phyloP scores from a whole-genome alignment of 1,284 basidiomycete genomes.

The Puccinia hordei region DNA sequence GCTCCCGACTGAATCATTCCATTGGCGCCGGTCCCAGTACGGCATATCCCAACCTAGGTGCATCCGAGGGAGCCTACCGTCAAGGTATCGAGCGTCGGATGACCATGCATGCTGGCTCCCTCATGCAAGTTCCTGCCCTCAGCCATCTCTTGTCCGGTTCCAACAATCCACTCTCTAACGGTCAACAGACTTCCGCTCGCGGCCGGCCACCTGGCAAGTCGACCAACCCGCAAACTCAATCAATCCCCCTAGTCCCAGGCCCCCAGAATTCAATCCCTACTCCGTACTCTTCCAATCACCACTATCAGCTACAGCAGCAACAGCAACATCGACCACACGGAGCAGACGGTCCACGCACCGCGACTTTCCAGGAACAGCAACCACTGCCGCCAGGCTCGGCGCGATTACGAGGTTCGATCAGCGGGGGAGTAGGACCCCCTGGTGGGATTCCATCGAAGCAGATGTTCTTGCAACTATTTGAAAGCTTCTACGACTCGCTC shows the following conservation, averaged over 20 bases:
- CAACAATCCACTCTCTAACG: background rate
- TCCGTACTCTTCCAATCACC: background rate
- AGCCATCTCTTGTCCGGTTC: constrained; percentile 6
- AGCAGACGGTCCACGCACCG: background rate
- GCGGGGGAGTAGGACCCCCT: no score
- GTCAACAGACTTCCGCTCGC: background rate
- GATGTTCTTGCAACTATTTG: constrained; percentile 55
- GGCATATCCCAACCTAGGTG: constrained; percentile 4
- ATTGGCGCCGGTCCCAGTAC: background rate
- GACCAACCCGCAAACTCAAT: background rate
- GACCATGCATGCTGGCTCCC: constrained; percentile 28
- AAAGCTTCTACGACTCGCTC: constrained; percentile 56
- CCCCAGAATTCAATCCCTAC: background rate
- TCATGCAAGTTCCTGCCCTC: constrained; percentile 40
- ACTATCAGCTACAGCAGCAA: background rate
- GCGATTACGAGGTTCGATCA: background rate
- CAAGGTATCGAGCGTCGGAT: constrained; percentile 34
- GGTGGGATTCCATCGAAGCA: constrained; percentile 51
- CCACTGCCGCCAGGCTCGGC: background rate
- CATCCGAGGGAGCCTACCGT: background rate
- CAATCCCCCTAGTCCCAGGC: constrained; percentile 1
- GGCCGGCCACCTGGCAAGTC: background rate
- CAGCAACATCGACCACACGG: background rate
- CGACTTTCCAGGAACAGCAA: background rate
- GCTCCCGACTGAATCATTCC: constrained; percentile 1